phyloP scores from a whole-genome alignment of 305 asterid genomes.

The Petunia hybrid region DNA sequence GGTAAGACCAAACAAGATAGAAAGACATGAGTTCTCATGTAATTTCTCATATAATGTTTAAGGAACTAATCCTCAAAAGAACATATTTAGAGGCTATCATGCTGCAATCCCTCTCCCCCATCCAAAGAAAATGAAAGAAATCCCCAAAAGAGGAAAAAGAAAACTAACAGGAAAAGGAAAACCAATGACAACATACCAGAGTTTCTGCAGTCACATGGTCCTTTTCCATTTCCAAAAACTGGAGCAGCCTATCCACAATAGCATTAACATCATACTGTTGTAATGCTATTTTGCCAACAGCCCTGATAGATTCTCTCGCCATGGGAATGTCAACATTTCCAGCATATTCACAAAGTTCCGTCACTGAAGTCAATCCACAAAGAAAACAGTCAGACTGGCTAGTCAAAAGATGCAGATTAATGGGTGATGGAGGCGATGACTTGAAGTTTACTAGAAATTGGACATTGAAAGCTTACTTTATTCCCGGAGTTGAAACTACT shows the following conservation, averaged over 20 bases:
- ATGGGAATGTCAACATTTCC: conserved; percentile 98
- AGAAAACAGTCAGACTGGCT: conserved; percentile 21
- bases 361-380: conserved; percentile 63
- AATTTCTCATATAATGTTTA: background rate
- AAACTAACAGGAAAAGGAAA: background rate
- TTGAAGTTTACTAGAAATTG: background rate
- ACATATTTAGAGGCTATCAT: background rate
- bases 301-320: conserved; percentile 99
- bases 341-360: conserved; percentile 99
- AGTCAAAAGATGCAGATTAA: conserved; percentile 14
- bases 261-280: conserved; percentile 99
- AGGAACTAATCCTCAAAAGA: conserved; percentile 19
- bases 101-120: background rate
- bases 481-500: background rate
- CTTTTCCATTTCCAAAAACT: conserved; percentile 99
- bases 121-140: background rate
- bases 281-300: conserved; percentile 98
- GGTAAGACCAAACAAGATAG: conserved; percentile 23
- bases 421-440: background rate
- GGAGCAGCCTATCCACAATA: conserved; percentile 98
- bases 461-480: background rate
- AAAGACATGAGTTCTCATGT: background rate
- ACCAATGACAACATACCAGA: conserved; percentile 63
- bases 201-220: conserved; percentile 99
- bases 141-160: background rate